These are phyloP conservation scores for Boletus bicolor DNA, from an alignment of 768 basidiomycete genomes.

Conservation along the genomic window DNA sequence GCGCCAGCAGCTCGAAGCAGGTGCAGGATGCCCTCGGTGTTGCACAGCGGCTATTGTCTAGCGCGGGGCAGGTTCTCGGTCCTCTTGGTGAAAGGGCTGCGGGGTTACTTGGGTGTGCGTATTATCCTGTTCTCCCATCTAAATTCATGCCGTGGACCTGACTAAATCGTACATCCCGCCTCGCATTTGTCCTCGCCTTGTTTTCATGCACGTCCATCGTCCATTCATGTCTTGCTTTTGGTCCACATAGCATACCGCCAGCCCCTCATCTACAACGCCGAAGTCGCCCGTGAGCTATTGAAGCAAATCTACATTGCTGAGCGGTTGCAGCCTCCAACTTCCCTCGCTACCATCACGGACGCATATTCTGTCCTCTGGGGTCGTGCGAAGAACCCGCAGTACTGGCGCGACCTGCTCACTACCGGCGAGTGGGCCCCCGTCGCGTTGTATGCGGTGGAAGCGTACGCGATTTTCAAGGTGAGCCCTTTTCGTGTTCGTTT, in stretches of 20 bases:
- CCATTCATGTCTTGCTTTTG: background rate
- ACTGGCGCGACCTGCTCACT: conserved; percentile 57
- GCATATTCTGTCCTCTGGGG: conserved; percentile 67
- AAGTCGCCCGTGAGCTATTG: conserved; percentile 69
- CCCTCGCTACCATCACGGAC: conserved; percentile 47
- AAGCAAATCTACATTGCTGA: conserved; percentile 76
- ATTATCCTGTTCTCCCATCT: background rate
- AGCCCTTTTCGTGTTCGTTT: conserved; percentile 11
- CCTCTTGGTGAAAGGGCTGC: conserved; percentile 54
- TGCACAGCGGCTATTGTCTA: conserved; percentile 56
- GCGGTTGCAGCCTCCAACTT: conserved; percentile 57
- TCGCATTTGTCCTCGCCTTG: background rate
- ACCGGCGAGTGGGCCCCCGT: conserved; percentile 68
- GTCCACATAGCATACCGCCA: conserved; percentile 60
- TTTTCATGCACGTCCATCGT: background rate
- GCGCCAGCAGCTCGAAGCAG: conserved; percentile 53
- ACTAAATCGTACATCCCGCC: background rate
- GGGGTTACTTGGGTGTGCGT: conserved; percentile 54
- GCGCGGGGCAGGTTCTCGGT: conserved; percentile 45
- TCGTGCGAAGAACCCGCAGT: conserved; percentile 53
- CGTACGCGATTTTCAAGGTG: conserved; percentile 88
- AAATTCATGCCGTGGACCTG: background rate
- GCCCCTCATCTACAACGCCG: conserved; percentile 74
- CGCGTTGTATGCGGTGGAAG: conserved; percentile 77
- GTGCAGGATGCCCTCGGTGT: conserved; percentile 62